Conservation (phyloP, 1,284 basidiomycete genomes). For the Bjerkandera adusta region DNA sequence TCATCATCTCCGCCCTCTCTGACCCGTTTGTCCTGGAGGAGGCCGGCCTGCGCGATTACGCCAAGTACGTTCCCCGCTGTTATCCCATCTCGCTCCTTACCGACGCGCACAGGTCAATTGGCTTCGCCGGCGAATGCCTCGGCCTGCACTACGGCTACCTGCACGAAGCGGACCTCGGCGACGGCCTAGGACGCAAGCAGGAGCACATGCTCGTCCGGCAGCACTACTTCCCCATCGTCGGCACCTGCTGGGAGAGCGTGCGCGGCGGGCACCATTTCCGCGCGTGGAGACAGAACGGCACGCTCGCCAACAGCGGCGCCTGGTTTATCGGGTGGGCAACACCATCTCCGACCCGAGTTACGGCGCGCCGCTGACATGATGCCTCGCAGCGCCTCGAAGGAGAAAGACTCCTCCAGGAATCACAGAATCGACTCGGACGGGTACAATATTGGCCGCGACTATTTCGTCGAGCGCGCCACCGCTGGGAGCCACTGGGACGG, state of each 20-base stretch:
- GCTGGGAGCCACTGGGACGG: constrained; percentile 58
- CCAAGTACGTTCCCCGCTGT: constrained; percentile 33
- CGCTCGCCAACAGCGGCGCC: constrained; percentile 39
- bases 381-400: constrained; percentile 61
- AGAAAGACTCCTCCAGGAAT: constrained; percentile 63
- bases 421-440: constrained; percentile 75
- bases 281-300: constrained; percentile 47
- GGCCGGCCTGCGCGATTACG: constrained; percentile 37
- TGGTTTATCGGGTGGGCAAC: constrained; percentile 44
- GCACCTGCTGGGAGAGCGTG: constrained; percentile 48
- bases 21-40: constrained; percentile 43
- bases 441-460: constrained; percentile 77
- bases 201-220: constrained; percentile 43
- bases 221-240: constrained; percentile 41
- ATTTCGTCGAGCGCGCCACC: constrained; percentile 63
- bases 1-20: constrained; percentile 44
- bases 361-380: background rate
- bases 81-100: constrained; percentile 4
- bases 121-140: constrained; percentile 54
- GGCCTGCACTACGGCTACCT: constrained; percentile 43
- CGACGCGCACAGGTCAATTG: constrained; percentile 58
- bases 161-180: constrained; percentile 45
- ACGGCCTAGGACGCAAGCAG: constrained; percentile 39
- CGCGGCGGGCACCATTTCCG: constrained; percentile 47
- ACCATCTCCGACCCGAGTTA: background rate